A percentile compares a stretch with the other conserved stretches of the same genome.
Evolutionary conservation across 495 filamentous ascomycete genomes (phyloP).

Genomic region (Penicillium steckii): DNA sequence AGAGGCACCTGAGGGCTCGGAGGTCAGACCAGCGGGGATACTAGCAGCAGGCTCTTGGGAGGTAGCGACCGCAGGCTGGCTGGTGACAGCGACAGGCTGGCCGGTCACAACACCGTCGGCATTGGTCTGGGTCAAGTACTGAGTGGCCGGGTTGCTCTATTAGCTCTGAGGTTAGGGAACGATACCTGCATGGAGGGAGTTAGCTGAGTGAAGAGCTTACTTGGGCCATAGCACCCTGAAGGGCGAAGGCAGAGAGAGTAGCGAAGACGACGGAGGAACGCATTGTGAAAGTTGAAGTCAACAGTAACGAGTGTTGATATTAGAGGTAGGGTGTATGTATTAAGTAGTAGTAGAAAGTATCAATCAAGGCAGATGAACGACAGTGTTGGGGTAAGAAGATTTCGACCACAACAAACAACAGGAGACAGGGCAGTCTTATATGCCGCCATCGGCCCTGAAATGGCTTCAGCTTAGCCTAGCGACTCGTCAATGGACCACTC

Average conservation of each 20-base stretch:
- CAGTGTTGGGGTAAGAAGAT: constrained; percentile 1
- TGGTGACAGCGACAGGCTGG: constrained; percentile 35
- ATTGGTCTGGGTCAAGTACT: constrained; percentile 51
- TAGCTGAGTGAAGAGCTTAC: constrained; percentile 15
- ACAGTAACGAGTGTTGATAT: constrained; percentile 1
- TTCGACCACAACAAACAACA: background rate
- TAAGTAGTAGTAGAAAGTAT: background rate
- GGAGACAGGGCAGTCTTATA: constrained; percentile 7
- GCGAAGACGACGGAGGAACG: constrained; percentile 39
- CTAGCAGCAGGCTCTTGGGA: constrained; percentile 20
- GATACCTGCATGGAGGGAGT: constrained; percentile 1
- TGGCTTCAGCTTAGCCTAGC: background rate
- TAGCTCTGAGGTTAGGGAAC: background rate
- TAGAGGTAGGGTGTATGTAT: background rate
- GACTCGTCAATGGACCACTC: constrained; percentile 2
- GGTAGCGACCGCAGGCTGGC: constrained; percentile 38
- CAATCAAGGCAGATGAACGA: background rate
- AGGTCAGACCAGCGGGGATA: constrained; percentile 37
- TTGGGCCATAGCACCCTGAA: constrained; percentile 21
- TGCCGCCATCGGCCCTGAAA: constrained; percentile 7
- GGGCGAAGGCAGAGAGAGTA: constrained; percentile 41
- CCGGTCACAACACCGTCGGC: constrained; percentile 57
- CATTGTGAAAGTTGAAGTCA: constrained; percentile 31
- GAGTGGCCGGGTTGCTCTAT: constrained; percentile 41
- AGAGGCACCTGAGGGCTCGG: constrained; percentile 4